Conservation (phyloP, 1,139 yeast species). For the Protomyces inouyei region DNA sequence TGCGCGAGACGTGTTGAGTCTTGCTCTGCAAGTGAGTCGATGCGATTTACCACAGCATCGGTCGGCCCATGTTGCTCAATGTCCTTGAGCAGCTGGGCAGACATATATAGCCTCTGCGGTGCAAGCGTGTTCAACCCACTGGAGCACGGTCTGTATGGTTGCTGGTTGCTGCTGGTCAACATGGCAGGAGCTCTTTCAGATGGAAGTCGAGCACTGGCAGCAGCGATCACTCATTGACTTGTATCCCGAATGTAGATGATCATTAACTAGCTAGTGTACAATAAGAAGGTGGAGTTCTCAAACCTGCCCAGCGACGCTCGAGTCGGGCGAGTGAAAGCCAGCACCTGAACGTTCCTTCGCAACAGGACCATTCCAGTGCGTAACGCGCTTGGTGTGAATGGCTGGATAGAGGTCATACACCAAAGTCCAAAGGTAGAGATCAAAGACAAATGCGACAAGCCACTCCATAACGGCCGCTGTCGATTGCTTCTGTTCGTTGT, state of each 20-base stretch:
- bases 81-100: not conserved
- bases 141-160: no score
- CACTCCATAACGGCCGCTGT: slow-evolving; percentile 71
- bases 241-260: no score
- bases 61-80: not conserved
- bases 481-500: slow-evolving; percentile 40
- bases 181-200: no score
- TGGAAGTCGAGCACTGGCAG: no score
- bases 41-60: not conserved
- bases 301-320: not conserved
- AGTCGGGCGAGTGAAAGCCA: not conserved
- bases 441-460: slow-evolving; percentile 78
- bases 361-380: not conserved
- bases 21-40: not conserved
- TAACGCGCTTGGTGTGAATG: slow-evolving; percentile 38
- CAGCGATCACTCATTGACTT: no score
- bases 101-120: not conserved
- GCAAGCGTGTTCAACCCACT: no score
- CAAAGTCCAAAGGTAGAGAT: slow-evolving; percentile 60
- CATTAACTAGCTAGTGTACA: no score
- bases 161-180: no score
- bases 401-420: slow-evolving; percentile 68
- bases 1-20: not conserved
- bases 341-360: not conserved
- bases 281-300: not conserved